Evolutionary conservation across 73 alveolate genomes (phyloP), one percentile per base, ranked within the genome.

Genomic region (Stentor roeselii): DNA sequence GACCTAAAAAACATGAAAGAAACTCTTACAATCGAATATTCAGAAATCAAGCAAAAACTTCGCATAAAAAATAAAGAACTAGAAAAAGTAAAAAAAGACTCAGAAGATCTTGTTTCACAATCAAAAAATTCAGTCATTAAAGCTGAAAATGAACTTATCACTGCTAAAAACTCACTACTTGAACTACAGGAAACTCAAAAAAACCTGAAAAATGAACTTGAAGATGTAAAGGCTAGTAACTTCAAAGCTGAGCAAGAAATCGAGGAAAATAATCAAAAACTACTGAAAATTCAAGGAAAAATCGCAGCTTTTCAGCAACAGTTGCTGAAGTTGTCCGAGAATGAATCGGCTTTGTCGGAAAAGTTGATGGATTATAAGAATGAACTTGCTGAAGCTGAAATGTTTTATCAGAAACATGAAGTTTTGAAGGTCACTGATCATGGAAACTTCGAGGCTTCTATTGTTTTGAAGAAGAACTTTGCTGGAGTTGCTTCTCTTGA

Each of bases 301-400:
- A 67, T 67, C 2, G 80, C 80, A 15, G 34, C 42, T 21, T 2
- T 67, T 1, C 21, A 67, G 21, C 42, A 67, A 2, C 21, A 40
- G 42, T 40, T 67, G 80, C 41, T 67, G 37, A 67, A 67, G 42
- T 40, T 21, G 14, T 21, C 41, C 21, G 80, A 67, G 37, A 67
- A 67, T 34, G 80, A 67, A 34, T 36, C 80, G 0, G 37, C 34
- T 36, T 32, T 67, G 34, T 67, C 80, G 34, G 34, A 34, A 27
- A 67, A 67, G 34, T 40, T 67, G 21, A 67, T 67, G 80, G 41
- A 67, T 11, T 67, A 67, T 67, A 67, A 67, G 34, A 67, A 67
- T 34, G 80, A 67, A 32, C 41, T 67, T 30, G 80, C 21, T 21
- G 41, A 67, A 40, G 80, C 41, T 67, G 41, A 67, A 32, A 21